Evolutionary conservation across 2,329 filamentous ascomycete genomes (phyloP), one percentile per base, ranked within the genome.

Genomic region (Aspergillus uvarum): DNA sequence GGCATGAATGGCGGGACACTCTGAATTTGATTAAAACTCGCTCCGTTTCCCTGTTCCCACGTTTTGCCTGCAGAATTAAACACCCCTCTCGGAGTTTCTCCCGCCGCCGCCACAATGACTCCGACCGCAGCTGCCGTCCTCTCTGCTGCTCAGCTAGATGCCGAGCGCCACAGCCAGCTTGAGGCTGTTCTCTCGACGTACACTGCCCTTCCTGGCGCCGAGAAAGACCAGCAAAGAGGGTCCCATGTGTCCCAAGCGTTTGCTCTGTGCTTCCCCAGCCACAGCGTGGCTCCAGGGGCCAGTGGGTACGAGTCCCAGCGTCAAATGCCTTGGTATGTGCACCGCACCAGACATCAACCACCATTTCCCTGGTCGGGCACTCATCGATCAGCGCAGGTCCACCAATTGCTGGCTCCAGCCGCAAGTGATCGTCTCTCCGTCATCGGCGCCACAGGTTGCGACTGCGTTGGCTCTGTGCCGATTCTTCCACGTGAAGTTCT

Each of bases 401-500:
- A 47, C 52, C 38, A 54, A 54, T 47, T 54, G 52, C 52, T 54
- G 52, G 52, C 35, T 54, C 4, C 52, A 54, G 26, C 52, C 52
- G 22, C 42, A 32, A 7, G 52, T 54, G 35, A 54, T 54, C 10
- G 52, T 54, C 22, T 26, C 38, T 47, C 52, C 42, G n/a, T 42
- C 12, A 7, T 21, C 22, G 14, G 52, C 52, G 24, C 35, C 44
- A 16, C 52, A 54, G 47, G 14, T 32, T 31, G 52, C 52, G 24
- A 26, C 38, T 16, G 52, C 52, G 4, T 11, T 54, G 14, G 26
- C 52, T 16, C 38, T 54, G 24, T 54, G 52, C 38, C 31, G 55
- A 35, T 56, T 61, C 14, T 50, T 67, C 35, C 51, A 54, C 31
- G 44, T 55, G 22, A 63, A 55, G 47, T 67, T 67, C 60, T 66